Base-by-base conservation (phyloP, 495 filamentous ascomycete genomes). In the Gamarada debralockiae region DNA sequence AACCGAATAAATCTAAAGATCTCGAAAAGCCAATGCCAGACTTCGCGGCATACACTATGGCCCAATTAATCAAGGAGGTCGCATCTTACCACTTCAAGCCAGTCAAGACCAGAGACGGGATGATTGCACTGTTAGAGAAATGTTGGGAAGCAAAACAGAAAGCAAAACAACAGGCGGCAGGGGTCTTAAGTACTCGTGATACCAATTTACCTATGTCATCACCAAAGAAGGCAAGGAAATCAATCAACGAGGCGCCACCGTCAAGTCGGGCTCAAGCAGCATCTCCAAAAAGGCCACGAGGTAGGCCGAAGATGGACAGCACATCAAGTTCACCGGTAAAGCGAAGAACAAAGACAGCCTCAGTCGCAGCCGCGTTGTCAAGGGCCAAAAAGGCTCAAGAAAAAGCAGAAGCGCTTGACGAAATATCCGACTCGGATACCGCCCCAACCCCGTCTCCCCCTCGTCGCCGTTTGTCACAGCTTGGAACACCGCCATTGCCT, bases 61-160 rank as follows among this genome's bases (percentile, higher is more conserved):
- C 73, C 13, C 75, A 87, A 47, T 68, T 95, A 36, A 70, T 79
- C 5, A 80, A 75, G 45, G 78, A 84, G 56, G 65, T 92, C 33
- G 60, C 75, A 3, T 71, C 73, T 0, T 90, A 83, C 60, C 85
- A 84, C 0, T 90, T 93, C 69, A 95, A 93, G 62, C 70, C 84
- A 0, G 70, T 92, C 0, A 89, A 81, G 61, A 81, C 73, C 47
- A 78, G 89, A 15, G 71, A 78, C 48, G 77, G 80, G 10, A 90
- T 89, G 86, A 84, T 93, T 27, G 70, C 79, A 12, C 62, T 90
- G 12, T 69, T 93, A 4, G 70, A 88, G 47, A 80, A 80, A 60
- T 93, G 89, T 62, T 95, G 89, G 88, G 66, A 77, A 33, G 73
- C 71, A 25, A 72, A 73, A 55, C 62, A 65, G n/a, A n/a, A n/a